Evolutionary conservation across 23 red algal species (phyloP), one percentile per base, ranked within the genome.

Genomic region (Agarophyton chilense): DNA sequence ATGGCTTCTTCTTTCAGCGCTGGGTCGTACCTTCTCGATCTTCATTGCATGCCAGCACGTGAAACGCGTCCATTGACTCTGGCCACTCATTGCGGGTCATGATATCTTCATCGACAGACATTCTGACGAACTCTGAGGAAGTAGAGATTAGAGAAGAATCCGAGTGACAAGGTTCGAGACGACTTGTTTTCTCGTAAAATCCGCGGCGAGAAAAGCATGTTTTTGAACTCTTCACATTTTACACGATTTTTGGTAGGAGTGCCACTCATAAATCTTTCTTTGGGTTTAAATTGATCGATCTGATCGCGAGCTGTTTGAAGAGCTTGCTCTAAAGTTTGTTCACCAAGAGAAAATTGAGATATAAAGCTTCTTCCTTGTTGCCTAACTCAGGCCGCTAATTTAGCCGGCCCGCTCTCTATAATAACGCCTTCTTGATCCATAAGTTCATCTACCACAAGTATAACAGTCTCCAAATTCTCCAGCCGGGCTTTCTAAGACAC

Each of bases 371-470:
- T 52, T 32, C 82, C 84, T 39, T 86, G 78, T 62, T 83, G 82
- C 19, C 92, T 89, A 31, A 81, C 88, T 9, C 94, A 63, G 18
- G 54, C 62, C 0, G 82, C 87, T 41, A 96, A 46, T 76, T 96
- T 89, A 41, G 54, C 16, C 40, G 88, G 46, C 18, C 93, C 94
- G 22, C 81, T 88, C 80, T 96, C 94, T 71, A 96, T 86, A 51
- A 96, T 92, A 19, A 96, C 80, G 54, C 94, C 94, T 84, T 96
- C 94, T 42, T 92, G 79, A 75, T 96, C 94, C 11, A 96, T 89
- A 18, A 96, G 77, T 47, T 96, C 94, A 86, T 96, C 94, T 12
- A 96, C 73, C 38, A 93, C 72, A 50, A 96, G 61, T 29, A 96
- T 50, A 43, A 96, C 54, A 34, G 74, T 86, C 81, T 96, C 76